Evolutionary conservation across 2,329 filamentous ascomycete genomes (phyloP).

Genomic region (Cryphonectria naterciae): DNA sequence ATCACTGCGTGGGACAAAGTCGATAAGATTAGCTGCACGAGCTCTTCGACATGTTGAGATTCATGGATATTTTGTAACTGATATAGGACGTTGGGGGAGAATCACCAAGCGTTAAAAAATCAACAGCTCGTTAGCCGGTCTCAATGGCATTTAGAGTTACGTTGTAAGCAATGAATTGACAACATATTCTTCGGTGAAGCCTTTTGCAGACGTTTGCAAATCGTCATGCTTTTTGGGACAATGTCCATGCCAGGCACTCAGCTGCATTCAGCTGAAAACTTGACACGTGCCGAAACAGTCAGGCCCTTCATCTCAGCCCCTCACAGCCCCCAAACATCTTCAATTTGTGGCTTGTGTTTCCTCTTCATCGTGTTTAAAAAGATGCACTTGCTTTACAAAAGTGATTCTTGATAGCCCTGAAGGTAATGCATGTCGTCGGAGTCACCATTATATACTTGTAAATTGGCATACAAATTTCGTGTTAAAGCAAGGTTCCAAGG

Average conservation of each 20-base stretch:
- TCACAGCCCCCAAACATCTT: background rate
- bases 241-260: background rate
- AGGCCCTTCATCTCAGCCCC: background rate
- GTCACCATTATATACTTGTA: background rate
- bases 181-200: rapidly evolving
- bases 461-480: background rate
- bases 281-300: background rate
- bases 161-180: no score
- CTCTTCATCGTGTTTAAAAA: background rate
- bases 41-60: no score
- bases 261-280: background rate
- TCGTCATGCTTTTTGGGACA: no score
- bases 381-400: background rate
- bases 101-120: no score
- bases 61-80: no score
- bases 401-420: background rate
- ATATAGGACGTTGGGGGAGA: no score
- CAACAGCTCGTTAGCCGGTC: no score
- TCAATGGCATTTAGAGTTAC: no score
- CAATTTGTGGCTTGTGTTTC: background rate
- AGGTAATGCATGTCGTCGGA: background rate
- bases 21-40: no score
- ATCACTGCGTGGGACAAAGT: no score
- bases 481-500: background rate
- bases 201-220: background rate